Conservation (phyloP, 192 early-diverging fungal species). For the Coemansia sp. region DNA sequence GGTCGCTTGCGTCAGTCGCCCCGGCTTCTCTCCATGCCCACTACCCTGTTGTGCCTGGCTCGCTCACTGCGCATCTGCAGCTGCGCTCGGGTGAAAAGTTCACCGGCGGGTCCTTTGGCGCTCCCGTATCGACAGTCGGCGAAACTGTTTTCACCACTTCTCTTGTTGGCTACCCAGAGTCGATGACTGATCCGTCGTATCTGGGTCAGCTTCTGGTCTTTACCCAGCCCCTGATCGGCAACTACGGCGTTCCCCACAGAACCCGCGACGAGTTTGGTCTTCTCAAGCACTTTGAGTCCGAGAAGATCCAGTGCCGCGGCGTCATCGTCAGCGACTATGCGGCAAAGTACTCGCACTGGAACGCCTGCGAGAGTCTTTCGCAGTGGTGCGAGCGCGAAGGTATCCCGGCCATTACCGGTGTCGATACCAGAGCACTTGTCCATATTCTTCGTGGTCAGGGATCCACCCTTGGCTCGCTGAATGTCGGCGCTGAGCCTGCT, state of each 20-base stretch:
- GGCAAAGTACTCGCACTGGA: slow-evolving; percentile 90
- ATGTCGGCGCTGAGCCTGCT: slow-evolving; percentile 58
- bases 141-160: slow-evolving; percentile 96
- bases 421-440: slow-evolving; percentile 91
- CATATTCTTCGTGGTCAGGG: slow-evolving; percentile 83
- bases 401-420: slow-evolving; percentile 84
- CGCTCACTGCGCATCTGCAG: slow-evolving; percentile 66
- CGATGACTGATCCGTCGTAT: slow-evolving; percentile 98
- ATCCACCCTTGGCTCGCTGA: slow-evolving; percentile 80
- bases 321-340: slow-evolving; percentile 94
- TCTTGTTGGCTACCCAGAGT: slow-evolving; percentile 94
- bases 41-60: slow-evolving; percentile 59
- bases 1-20: slow-evolving; percentile 40
- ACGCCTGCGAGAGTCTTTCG: slow-evolving; percentile 83
- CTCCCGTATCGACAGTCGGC: slow-evolving; percentile 68
- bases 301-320: slow-evolving; percentile 81
- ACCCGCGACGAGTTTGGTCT: slow-evolving; percentile 80
- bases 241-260: slow-evolving; percentile 88
- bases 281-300: slow-evolving; percentile 83
- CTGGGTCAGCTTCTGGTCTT: slow-evolving; percentile 93
- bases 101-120: slow-evolving; percentile 85
- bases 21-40: slow-evolving; percentile 48
- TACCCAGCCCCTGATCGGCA: slow-evolving; percentile 95
- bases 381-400: slow-evolving; percentile 85
- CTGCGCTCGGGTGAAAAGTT: slow-evolving; percentile 83